Conservation (phyloP, 257 asterid species). For the Thymus mandschuricus region DNA sequence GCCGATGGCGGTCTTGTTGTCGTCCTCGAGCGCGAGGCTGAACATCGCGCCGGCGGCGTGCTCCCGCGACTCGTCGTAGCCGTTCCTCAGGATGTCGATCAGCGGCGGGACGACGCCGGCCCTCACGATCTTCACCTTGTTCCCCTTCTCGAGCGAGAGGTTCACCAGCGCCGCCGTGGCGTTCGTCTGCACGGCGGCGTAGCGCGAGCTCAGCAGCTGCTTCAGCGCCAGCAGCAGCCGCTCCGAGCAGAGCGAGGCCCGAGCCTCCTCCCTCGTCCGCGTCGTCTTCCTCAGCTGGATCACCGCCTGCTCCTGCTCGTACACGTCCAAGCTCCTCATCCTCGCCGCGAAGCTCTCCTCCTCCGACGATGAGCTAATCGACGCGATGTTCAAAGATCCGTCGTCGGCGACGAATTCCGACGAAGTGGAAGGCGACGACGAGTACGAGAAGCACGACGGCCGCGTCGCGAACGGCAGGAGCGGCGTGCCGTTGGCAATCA, state of each 20-base stretch:
- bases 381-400: constrained; percentile 27
- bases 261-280: constrained; percentile 55
- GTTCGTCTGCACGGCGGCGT: constrained; percentile 69
- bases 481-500: constrained; percentile 69
- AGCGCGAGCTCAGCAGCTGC: constrained; percentile 61
- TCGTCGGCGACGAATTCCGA: constrained; percentile 61
- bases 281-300: constrained; percentile 72
- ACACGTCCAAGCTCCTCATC: constrained; percentile 59
- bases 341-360: constrained; percentile 46
- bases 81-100: constrained; percentile 69
- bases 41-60: constrained; percentile 95
- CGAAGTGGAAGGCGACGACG: constrained; percentile 75
- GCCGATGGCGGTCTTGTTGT: constrained; percentile 80
- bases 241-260: constrained; percentile 64
- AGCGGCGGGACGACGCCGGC: constrained; percentile 71
- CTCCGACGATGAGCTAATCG: constrained; percentile 35
- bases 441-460: constrained; percentile 70
- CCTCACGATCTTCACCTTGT: constrained; percentile 76
- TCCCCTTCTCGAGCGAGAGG: constrained; percentile 68
- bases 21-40: constrained; percentile 77
- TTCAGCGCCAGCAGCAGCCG: constrained; percentile 65
- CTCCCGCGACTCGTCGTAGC: constrained; percentile 76
- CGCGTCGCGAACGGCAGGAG: constrained; percentile 67
- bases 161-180: constrained; percentile 87
- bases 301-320: constrained; percentile 81